Conservation (phyloP, 202 grass and related monocot genomes). For the Elaeis oleifera region DNA sequence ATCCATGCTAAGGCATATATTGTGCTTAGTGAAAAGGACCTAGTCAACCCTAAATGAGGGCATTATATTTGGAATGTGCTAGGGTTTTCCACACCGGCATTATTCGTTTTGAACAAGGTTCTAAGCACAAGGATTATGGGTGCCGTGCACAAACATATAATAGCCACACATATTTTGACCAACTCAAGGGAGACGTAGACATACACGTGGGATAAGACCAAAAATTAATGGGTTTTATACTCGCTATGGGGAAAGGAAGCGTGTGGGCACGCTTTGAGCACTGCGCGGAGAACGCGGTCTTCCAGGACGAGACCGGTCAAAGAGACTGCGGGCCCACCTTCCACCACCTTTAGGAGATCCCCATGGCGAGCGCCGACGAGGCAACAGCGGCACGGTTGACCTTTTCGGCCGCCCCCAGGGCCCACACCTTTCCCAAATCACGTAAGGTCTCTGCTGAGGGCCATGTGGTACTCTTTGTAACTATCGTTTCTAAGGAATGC, state of each 20-base stretch:
- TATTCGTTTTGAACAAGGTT: no score
- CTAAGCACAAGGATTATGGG: conserved; percentile 23
- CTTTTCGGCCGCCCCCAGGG: no score
- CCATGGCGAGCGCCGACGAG: no score
- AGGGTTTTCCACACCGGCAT: no score
- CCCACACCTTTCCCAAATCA: neutral
- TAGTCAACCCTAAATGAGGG: neutral
- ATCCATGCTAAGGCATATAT: neutral
- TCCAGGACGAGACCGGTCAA: neutral
- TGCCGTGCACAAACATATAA: conserved; percentile 20
- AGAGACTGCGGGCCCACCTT: neutral
- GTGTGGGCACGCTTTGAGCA: neutral
- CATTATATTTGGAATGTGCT: no score
- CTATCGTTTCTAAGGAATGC: neutral
- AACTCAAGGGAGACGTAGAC: conserved; percentile 1
- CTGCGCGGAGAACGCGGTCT: neutral
- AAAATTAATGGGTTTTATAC: neutral
- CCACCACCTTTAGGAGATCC: neutral
- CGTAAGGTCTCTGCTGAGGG: neutral
- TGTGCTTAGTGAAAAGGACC: conserved; percentile 3
- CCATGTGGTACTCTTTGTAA: neutral
- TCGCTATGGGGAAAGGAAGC: neutral
- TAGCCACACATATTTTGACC: neutral
- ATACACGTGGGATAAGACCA: neutral
- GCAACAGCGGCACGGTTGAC: no score